Evolutionary conservation across 2,329 filamentous ascomycete species (phyloP).

Genomic region (Aspergillus sp.): DNA sequence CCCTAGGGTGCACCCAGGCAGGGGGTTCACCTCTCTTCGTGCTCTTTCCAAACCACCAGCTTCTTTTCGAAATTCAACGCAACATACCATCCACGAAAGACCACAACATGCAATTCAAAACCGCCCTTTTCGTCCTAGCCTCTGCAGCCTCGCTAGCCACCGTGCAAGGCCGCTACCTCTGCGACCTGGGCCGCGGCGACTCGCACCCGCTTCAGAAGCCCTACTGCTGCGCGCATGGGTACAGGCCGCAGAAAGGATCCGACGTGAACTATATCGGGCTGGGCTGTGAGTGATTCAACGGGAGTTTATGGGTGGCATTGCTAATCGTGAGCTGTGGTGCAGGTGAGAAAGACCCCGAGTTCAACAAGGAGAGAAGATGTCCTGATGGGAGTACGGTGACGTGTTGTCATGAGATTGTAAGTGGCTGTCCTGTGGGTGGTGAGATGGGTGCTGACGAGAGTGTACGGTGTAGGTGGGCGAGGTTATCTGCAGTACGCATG

Average conservation of each 20-base stretch:
- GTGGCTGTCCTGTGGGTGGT: neutral
- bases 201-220: conserved; percentile 27
- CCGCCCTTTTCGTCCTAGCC: conserved; percentile 18
- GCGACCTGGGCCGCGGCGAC: conserved; percentile 25
- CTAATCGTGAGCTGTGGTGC: neutral
- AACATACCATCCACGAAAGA: too few relatives aligned
- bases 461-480: neutral
- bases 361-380: neutral
- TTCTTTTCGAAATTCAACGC: too few relatives aligned
- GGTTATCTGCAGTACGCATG: neutral
- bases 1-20: too few relatives aligned
- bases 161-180: conserved; percentile 14
- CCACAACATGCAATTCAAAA: conserved; percentile 14
- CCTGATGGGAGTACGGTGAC: neutral
- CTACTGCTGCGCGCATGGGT: conserved; percentile 24
- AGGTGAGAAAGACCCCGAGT: neutral
- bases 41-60: too few relatives aligned
- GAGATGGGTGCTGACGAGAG: neutral
- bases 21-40: too few relatives aligned
- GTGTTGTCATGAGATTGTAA: neutral
- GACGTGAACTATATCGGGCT: neutral
- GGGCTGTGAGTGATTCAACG: neutral
- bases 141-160: conserved; percentile 12
- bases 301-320: neutral
- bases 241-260: neutral